These are phyloP conservation scores for Leucogyrophana mollusca DNA, from an alignment of 768 basidiomycete species.

Conservation along the genomic window DNA sequence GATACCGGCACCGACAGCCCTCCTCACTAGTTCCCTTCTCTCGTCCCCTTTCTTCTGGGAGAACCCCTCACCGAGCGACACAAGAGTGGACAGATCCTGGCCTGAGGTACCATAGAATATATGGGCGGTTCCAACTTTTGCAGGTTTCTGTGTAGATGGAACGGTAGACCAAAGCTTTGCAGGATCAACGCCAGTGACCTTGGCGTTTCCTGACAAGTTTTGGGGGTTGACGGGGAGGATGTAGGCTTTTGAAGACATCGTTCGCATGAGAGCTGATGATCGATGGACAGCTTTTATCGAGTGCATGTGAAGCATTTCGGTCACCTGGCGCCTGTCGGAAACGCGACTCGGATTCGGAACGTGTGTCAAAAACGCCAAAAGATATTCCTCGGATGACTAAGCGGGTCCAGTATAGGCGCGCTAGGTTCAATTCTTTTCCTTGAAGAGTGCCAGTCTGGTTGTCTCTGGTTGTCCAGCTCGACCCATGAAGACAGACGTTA, in stretches of 20 bases:
- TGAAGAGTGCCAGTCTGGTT: too few relatives aligned
- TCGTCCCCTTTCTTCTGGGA: constrained; percentile 40
- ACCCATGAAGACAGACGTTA: too few relatives aligned
- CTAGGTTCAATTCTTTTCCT: too few relatives aligned
- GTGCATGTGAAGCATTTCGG: constrained; percentile 13
- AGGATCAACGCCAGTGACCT: constrained; percentile 41
- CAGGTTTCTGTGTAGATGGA: constrained; percentile 45
- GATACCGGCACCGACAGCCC: constrained; percentile 69
- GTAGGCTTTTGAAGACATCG: constrained; percentile 56
- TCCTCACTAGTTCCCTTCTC: constrained; percentile 66
- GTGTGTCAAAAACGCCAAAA: too few relatives aligned
- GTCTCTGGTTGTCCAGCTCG: too few relatives aligned
- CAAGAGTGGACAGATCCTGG: constrained; percentile 47
- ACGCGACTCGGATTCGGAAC: too few relatives aligned
- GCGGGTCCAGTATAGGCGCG: too few relatives aligned
- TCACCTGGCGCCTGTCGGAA: too few relatives aligned
- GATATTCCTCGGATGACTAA: too few relatives aligned
- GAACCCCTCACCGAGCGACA: constrained; percentile 60
- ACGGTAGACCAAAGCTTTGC: constrained; percentile 53
- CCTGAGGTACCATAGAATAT: constrained; percentile 59
- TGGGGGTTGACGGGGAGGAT: constrained; percentile 58
- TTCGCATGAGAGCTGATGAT: constrained; percentile 23
- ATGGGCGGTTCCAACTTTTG: constrained; percentile 62
- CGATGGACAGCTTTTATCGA: constrained; percentile 14
- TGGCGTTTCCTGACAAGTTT: constrained; percentile 25